Percentiles rank a stretch among this genome's conserved stretches.
phyloP scores from a whole-genome alignment of 768 basidiomycete genomes.

The Lentinula sp. region DNA sequence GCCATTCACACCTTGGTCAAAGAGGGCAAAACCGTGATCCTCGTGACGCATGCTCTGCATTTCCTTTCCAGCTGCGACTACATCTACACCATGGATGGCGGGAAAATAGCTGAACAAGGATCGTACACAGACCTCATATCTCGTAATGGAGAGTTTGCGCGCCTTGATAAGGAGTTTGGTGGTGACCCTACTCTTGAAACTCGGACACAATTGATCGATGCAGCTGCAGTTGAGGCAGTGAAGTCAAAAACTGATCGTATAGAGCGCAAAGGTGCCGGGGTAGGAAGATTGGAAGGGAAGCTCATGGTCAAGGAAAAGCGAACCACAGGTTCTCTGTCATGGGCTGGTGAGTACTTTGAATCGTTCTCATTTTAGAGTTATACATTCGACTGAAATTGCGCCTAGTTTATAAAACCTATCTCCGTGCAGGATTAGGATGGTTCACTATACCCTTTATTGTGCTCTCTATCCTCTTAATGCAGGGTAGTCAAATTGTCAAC shows the following conservation, averaged over 20 bases:
- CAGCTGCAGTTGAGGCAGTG: conserved; percentile 20
- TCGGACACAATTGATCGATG: conserved; percentile 11
- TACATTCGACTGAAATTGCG: neutral
- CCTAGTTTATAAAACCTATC: conserved; percentile 56
- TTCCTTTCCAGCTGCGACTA: conserved; percentile 47
- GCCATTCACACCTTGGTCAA: conserved; percentile 48
- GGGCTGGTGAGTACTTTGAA: conserved; percentile 28
- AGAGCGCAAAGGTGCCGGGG: conserved; percentile 35
- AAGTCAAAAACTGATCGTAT: conserved; percentile 30
- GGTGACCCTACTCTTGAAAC: conserved; percentile 33
- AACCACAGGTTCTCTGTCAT: conserved; percentile 57
- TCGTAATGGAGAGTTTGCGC: conserved; percentile 46
- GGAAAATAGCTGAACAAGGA: conserved; percentile 40
- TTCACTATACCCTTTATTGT: conserved; percentile 47
- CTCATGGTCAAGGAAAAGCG: conserved; percentile 62
- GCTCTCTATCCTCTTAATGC: conserved; percentile 49
- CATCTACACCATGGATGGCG: conserved; percentile 40
- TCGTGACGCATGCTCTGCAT: conserved; percentile 53
- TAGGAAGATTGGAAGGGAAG: conserved; percentile 59
- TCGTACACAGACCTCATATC: conserved; percentile 47
- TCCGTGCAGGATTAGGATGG: conserved; percentile 47
- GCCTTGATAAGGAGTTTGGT: conserved; percentile 57
- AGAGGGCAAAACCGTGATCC: conserved; percentile 43
- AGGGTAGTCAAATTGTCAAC: conserved; percentile 53
- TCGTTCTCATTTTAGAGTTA: neutral